These are phyloP conservation scores for Talaromyces sp. DNA, from an alignment of 2,329 filamentous ascomycete species.

Conservation along the genomic window DNA sequence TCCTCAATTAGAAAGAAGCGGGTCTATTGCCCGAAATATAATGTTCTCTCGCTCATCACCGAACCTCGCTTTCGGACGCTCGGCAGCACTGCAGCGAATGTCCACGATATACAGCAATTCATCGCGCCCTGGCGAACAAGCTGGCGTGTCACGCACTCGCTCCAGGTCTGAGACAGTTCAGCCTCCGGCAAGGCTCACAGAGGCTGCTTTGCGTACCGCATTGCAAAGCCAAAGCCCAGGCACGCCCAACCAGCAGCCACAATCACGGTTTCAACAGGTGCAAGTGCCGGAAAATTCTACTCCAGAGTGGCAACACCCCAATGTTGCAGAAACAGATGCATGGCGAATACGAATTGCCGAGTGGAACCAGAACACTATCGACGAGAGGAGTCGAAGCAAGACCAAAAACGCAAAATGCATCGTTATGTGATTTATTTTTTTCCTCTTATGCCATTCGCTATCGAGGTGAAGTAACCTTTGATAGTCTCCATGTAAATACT, in stretches of 20 bases:
- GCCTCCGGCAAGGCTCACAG: constrained; percentile 7
- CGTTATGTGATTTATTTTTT: constrained; percentile 28
- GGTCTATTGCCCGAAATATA: constrained; percentile 4
- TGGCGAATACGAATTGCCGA: constrained; percentile 34
- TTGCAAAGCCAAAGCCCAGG: background rate
- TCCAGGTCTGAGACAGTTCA: constrained; percentile 17
- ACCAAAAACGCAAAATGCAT: constrained; percentile 27
- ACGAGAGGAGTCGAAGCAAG: constrained; percentile 26
- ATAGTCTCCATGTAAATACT: background rate
- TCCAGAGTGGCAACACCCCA: constrained; percentile 6
- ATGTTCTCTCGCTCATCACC: constrained; percentile 10
- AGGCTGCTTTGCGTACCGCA: constrained; percentile 8
- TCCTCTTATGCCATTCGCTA: background rate
- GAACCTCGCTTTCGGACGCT: constrained; percentile 2
- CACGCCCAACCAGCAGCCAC: background rate
- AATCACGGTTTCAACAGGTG: background rate
- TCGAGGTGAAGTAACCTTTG: background rate
- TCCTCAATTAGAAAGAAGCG: background rate
- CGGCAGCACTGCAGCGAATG: constrained; percentile 5
- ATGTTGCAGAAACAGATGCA: constrained; percentile 18
- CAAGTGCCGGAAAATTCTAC: background rate
- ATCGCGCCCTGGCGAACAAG: constrained; percentile 7
- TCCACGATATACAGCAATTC: constrained; percentile 11
- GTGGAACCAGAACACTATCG: constrained; percentile 34
- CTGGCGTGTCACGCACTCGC: constrained; percentile 10